Evolutionary conservation across 2,329 filamentous ascomycete species (phyloP).

Genomic region (Botrytis tulipae): DNA sequence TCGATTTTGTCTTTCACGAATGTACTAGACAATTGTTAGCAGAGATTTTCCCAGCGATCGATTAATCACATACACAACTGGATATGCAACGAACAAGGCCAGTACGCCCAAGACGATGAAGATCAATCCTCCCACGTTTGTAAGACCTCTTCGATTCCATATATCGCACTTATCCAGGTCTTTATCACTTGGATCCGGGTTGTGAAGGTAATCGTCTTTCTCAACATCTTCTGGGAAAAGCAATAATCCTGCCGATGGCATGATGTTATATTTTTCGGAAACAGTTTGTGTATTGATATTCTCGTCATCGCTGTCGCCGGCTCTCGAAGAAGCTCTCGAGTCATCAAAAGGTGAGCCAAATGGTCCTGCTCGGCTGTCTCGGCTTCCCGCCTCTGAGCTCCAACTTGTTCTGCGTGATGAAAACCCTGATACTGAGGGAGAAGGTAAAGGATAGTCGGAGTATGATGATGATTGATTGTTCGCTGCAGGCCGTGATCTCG

Average conservation of each 20-base stretch:
- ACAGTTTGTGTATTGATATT: conserved; percentile 70
- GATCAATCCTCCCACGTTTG: conserved; percentile 62
- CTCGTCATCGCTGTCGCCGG: conserved; percentile 57
- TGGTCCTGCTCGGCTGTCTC: conserved; percentile 47
- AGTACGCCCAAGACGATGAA: conserved; percentile 61
- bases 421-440: conserved; percentile 45
- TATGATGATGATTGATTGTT: conserved; percentile 51
- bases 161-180: conserved; percentile 61
- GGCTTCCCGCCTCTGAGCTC: conserved; percentile 57
- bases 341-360: conserved; percentile 41
- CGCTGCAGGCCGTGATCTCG: conserved; percentile 41
- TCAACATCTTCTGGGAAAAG: conserved; percentile 71
- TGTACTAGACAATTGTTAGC: conserved; percentile 46
- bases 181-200: conserved; percentile 64
- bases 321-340: conserved; percentile 40
- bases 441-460: conserved; percentile 40
- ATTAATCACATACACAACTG: conserved; percentile 58
- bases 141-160: conserved; percentile 60
- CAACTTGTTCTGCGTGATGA: conserved; percentile 64
- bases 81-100: conserved; percentile 66
- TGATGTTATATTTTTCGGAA: conserved; percentile 70
- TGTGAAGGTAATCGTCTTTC: conserved; percentile 71
- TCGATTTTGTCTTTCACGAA: conserved; percentile 49
- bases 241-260: conserved; percentile 63
- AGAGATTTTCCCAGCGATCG: background rate